Percentiles rank a stretch among this genome's conserved stretches.
phyloP scores from a whole-genome alignment of 192 early-diverging fungal species.

The Lobosporangium transversale region DNA sequence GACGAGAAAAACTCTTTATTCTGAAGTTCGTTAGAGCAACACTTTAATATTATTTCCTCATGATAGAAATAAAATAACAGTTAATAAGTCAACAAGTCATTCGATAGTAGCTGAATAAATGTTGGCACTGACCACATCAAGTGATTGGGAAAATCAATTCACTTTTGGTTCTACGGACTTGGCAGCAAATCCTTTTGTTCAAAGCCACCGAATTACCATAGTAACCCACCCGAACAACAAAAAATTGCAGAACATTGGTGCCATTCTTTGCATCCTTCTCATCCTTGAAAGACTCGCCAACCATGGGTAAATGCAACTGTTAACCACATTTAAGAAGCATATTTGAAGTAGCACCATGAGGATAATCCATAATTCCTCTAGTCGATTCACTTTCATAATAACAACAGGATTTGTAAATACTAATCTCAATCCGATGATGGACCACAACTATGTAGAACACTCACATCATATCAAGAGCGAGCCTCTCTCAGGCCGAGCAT shows the following conservation, averaged over 20 bases:
- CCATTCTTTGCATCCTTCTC: constrained; percentile 4
- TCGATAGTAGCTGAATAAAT: too few relatives aligned
- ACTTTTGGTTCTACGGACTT: too few relatives aligned
- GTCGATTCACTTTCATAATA: too few relatives aligned
- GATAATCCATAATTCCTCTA: too few relatives aligned
- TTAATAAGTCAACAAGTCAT: too few relatives aligned
- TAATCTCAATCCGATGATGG: too few relatives aligned
- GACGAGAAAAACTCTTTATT: constrained; percentile 65
- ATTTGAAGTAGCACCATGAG: not conserved
- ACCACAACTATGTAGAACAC: constrained; percentile 30
- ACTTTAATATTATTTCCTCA: not conserved
- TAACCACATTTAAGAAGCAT: not conserved
- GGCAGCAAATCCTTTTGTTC: not conserved
- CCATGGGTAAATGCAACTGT: constrained; percentile 17
- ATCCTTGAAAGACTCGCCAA: not conserved
- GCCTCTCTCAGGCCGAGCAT: constrained; percentile 43
- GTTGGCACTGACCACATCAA: too few relatives aligned
- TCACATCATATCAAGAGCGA: constrained; percentile 39
- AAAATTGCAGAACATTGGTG: too few relatives aligned
- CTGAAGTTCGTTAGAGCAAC: constrained; percentile 58
- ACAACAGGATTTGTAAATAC: too few relatives aligned
- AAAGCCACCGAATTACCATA: constrained; percentile 25
- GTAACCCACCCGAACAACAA: constrained; percentile 5
- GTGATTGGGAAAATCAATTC: too few relatives aligned
- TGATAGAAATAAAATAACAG: not conserved